Evolutionary conservation across 2,329 filamentous ascomycete species (phyloP).

Genomic region (Sclerotiophoma versabilis): DNA sequence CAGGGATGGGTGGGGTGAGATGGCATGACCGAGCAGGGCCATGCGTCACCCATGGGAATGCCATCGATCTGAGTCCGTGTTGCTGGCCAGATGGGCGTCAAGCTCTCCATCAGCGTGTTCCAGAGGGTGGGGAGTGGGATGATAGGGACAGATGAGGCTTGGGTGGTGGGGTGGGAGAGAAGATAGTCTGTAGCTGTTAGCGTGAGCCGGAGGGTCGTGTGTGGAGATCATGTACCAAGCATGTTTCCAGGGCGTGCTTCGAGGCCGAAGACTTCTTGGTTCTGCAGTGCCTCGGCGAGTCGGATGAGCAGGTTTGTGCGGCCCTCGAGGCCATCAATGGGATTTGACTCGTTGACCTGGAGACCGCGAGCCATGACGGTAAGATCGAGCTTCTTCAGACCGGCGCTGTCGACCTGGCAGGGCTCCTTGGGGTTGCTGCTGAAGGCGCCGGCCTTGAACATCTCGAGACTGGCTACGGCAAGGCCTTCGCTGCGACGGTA

Average conservation of each 20-base stretch:
- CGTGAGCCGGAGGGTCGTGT: not conserved
- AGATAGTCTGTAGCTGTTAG: constrained; percentile 73
- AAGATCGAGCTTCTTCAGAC: constrained; percentile 75
- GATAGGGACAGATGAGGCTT: constrained; percentile 86
- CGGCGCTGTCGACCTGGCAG: constrained; percentile 87
- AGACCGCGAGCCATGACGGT: constrained; percentile 80
- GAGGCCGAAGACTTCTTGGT: constrained; percentile 82
- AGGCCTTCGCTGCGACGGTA: constrained; percentile 89
- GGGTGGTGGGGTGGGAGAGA: constrained; percentile 88
- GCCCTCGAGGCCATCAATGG: constrained; percentile 84
- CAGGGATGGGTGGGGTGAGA: constrained; percentile 71
- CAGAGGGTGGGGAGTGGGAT: constrained; percentile 87
- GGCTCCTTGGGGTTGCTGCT: constrained; percentile 82
- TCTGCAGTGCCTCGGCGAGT: constrained; percentile 77
- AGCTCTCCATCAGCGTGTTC: constrained; percentile 86
- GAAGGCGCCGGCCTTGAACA: constrained; percentile 93
- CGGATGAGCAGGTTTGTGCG: constrained; percentile 79
- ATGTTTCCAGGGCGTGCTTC: constrained; percentile 91
- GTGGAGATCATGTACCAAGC: constrained; percentile 69
- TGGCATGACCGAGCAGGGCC: constrained; percentile 89
- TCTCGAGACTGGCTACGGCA: constrained; percentile 79
- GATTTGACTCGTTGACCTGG: constrained; percentile 82
- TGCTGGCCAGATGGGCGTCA: constrained; percentile 86
- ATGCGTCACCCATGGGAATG: constrained; percentile 88
- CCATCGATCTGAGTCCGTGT: constrained; percentile 88